Evolutionary conservation across 73 alveolate species (phyloP), one percentile per base, ranked within the genome.

Genomic region (Chromera velia): DNA sequence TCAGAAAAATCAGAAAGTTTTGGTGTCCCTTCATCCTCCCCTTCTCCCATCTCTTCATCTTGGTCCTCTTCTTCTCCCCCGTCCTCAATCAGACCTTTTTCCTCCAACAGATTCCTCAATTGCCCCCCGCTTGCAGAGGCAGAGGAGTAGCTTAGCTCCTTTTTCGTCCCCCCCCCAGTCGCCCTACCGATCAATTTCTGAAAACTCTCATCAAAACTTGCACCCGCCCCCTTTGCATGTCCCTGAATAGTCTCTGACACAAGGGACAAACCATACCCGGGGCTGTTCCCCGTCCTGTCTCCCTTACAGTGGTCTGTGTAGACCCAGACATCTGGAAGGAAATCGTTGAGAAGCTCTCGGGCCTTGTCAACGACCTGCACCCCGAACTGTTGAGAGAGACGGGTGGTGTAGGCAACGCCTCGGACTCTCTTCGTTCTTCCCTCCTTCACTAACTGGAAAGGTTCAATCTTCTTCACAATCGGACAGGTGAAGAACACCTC

Each of bases 301-400:
- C 63, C 62, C 86, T 94, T 95, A 76, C 77, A 86, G 82, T 90
- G 94, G 85, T 95, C 99, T 9, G 96, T 88, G 81, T 92, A 87
- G 33, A 95, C 89, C 98, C 98, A 95, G 18, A 95, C 98, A 81
- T 95, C 99, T 7, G 99, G 99, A 67, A 95, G 84, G 87, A 93
- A 95, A 71, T 93, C 95, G 84, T 95, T 95, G 76, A 95, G 93
- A 32, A 92, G 94, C 24, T 92, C 98, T 70, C 98, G 88, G 26
- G 91, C 88, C 13, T 86, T 65, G 72, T 85, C 84, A 9, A 82
- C 55, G 13, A 40, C 55, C 4, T 13, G 55, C 22, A 13, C 55
- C 1, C 65, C 30, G 34, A 48, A 72, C 84, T 77, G 86, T 4
- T 76, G 86, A 30, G 79, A 66, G 22, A 79, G 80, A n/a, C 65